Percentiles rank a stretch among this genome's conserved stretches.
Evolutionary conservation across 2,329 filamentous ascomycete genomes (phyloP).

Genomic region (Sphaceloma murrayae): DNA sequence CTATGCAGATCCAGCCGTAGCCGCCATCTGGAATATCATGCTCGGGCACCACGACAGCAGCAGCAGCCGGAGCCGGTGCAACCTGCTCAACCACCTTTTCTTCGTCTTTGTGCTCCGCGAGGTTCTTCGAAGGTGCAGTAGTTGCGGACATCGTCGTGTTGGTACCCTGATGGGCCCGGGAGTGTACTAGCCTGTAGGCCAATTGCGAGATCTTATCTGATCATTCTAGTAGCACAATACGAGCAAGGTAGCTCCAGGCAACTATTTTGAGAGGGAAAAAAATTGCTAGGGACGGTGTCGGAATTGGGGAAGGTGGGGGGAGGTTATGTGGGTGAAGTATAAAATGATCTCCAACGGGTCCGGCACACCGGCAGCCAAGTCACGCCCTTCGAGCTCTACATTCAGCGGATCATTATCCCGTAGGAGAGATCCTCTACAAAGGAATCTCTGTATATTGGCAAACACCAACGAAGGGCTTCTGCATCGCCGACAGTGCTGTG

Average conservation of each 20-base stretch:
- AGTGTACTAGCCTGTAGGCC: background rate
- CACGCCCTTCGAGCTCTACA: constrained; percentile 1
- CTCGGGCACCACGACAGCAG: constrained; percentile 1
- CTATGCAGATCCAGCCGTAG: constrained; percentile 31
- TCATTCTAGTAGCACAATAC: background rate
- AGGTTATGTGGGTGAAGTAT: constrained; percentile 9
- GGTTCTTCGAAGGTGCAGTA: background rate
- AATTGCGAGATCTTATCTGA: constrained; percentile 2
- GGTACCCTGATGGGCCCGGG: background rate
- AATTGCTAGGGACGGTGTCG: constrained; percentile 8
- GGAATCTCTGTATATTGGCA: background rate
- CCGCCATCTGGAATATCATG: constrained; percentile 27
- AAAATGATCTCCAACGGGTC: constrained; percentile 15
- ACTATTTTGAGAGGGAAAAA: background rate
- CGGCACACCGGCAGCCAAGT: constrained; percentile 13
- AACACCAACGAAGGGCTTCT: no score
- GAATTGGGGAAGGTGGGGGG: constrained; percentile 13
- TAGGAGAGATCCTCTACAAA: background rate
- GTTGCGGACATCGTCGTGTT: background rate
- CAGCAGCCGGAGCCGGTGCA: background rate
- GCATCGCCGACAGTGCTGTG: no score
- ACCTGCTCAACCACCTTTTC: constrained; percentile 13
- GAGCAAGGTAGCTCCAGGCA: no score
- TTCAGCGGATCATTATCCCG: constrained; percentile 2
- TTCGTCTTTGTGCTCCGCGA: constrained; percentile 1